A percentile compares a stretch with the other conserved stretches of the same genome.
Conservation (phyloP, 208 protist species). For the Eutreptiella sp. region DNA sequence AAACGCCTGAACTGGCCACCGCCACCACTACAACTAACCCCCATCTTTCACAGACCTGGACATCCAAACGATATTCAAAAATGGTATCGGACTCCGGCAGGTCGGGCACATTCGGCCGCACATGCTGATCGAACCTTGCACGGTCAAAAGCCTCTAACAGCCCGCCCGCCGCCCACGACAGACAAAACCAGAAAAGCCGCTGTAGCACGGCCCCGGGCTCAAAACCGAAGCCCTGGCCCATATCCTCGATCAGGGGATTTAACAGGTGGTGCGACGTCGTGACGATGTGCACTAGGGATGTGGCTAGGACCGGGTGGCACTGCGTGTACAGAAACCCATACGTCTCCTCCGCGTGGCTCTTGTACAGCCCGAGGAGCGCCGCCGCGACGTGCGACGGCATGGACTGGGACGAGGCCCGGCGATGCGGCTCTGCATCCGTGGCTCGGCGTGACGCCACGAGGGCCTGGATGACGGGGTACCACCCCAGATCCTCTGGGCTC, state of each 20-base stretch:
- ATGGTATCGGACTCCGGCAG: background rate
- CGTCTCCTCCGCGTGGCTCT: background rate
- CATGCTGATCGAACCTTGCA: slow-evolving; percentile 42
- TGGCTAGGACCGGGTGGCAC: too few species aligned
- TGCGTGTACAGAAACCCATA: too few species aligned
- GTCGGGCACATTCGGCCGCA: slow-evolving; percentile 25
- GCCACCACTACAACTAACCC: too few species aligned
- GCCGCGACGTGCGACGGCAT: background rate
- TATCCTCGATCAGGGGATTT: too few species aligned
- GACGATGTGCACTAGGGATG: too few species aligned
- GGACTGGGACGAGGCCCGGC: slow-evolving; percentile 5
- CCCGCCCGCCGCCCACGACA: slow-evolving; percentile 78
- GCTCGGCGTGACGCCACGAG: slow-evolving; percentile 18
- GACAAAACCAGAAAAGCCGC: slow-evolving; percentile 58
- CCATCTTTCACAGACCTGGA: too few species aligned
- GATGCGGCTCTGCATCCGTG: slow-evolving; percentile 7
- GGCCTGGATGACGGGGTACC: slow-evolving; percentile 69
- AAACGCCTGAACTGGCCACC: too few species aligned
- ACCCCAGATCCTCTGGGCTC: slow-evolving; percentile 45
- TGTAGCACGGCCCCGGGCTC: too few species aligned
- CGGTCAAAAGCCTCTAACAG: slow-evolving; percentile 68
- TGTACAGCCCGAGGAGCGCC: too few species aligned
- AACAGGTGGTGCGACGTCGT: too few species aligned
- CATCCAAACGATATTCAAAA: too few species aligned
- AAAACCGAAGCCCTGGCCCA: too few species aligned